These are phyloP conservation scores for Biscogniauxia sp. DNA, from an alignment of 2,329 filamentous ascomycete genomes.

Conservation along the genomic window DNA sequence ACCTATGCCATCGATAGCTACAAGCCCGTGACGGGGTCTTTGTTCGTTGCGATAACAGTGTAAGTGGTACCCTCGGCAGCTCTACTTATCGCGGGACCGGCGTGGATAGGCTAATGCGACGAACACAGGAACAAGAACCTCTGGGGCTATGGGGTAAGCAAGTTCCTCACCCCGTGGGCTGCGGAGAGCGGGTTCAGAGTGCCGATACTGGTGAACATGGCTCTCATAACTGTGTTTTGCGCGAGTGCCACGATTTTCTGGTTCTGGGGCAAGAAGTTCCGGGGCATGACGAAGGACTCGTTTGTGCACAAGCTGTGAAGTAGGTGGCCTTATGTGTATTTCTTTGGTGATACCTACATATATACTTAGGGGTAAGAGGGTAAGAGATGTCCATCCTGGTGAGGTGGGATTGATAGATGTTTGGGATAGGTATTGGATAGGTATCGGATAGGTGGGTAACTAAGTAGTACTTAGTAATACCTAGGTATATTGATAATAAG, in stretches of 20 bases:
- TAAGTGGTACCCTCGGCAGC: not conserved
- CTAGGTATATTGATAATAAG: no score
- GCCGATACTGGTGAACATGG: constrained; percentile 29
- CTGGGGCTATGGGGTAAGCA: constrained; percentile 30
- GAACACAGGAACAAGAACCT: constrained; percentile 27
- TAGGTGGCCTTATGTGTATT: no score
- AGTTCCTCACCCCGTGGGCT: constrained; percentile 29
- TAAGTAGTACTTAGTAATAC: no score
- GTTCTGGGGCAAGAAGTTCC: constrained; percentile 22
- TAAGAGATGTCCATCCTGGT: no score
- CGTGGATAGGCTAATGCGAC: not conserved
- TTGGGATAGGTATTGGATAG: no score
- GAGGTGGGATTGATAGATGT: no score
- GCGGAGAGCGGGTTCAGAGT: constrained; percentile 23
- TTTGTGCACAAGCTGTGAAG: constrained; percentile 19
- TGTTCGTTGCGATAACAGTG: constrained; percentile 59
- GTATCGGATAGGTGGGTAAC: no score
- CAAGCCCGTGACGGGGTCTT: constrained; percentile 58
- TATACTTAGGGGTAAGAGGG: no score
- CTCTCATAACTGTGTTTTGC: constrained; percentile 22
- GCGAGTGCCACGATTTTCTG: constrained; percentile 25
- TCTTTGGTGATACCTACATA: no score
- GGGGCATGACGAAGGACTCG: constrained; percentile 16
- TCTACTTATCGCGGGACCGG: no score
- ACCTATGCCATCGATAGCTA: constrained; percentile 63